Evolutionary conservation across 75 land plant species (phyloP).

Genomic region (Gnetum montanum): DNA sequence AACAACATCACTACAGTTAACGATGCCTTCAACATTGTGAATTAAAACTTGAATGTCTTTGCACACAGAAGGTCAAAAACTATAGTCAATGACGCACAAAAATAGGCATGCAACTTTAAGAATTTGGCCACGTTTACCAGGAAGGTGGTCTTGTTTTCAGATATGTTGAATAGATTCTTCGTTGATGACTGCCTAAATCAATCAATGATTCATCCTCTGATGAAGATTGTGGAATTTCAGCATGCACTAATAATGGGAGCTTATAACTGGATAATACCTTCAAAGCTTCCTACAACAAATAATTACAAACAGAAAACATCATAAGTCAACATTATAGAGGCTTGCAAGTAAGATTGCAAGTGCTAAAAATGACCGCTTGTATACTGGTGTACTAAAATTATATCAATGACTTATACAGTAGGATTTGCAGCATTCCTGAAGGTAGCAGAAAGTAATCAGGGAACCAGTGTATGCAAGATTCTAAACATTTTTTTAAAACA

Average conservation of each 20-base stretch:
- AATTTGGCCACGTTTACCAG: slow-evolving; percentile 41
- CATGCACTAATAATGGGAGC: slow-evolving; percentile 89
- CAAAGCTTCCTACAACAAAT: slow-evolving; percentile 50
- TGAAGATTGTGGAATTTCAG: slow-evolving; percentile 53
- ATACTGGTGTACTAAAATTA: too few species aligned
- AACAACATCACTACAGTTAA: too few species aligned
- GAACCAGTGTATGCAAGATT: neutral
- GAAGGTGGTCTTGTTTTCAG: slow-evolving; percentile 78
- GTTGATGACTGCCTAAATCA: slow-evolving; percentile 12
- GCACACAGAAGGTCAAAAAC: too few species aligned
- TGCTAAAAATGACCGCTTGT: too few species aligned
- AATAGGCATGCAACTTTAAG: too few species aligned
- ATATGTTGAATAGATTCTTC: slow-evolving; percentile 66
- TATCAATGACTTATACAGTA: neutral
- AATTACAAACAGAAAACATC: too few species aligned
- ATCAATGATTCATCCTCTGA: slow-evolving; percentile 2
- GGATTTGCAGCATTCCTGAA: neutral
- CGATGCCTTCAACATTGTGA: too few species aligned
- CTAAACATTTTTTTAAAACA: neutral
- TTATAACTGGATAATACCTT: slow-evolving; percentile 62
- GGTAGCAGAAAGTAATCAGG: neutral
- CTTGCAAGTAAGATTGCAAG: too few species aligned
- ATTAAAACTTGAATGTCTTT: too few species aligned
- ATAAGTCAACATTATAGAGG: too few species aligned
- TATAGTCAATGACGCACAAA: too few species aligned